A percentile compares a stretch with the other conserved stretches of the same genome.
phyloP scores from a whole-genome alignment of 768 basidiomycete species.

The Psilocybe sp. region DNA sequence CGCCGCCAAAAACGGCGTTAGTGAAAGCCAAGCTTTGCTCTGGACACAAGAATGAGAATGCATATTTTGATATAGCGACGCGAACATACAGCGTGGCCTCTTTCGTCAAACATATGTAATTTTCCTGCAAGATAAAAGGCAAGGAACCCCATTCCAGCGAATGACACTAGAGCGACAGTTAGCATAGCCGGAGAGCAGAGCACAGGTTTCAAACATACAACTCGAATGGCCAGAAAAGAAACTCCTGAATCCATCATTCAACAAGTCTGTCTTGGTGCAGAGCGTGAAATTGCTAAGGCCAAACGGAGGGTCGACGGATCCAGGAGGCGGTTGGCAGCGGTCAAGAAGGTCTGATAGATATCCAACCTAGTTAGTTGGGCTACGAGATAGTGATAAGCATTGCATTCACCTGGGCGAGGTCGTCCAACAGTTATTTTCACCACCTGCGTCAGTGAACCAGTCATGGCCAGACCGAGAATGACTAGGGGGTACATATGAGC shows the following conservation, averaged over 20 bases:
- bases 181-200: neutral
- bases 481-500: slow-evolving; percentile 37
- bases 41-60: slow-evolving; percentile 20
- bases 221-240: slow-evolving; percentile 93
- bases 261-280: slow-evolving; percentile 69
- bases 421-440: slow-evolving; percentile 86
- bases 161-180: slow-evolving; percentile 59
- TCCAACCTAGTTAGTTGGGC: neutral
- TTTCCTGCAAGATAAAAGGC: slow-evolving; percentile 90
- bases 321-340: slow-evolving; percentile 68
- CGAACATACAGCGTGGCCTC: slow-evolving; percentile 62
- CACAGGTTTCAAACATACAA: slow-evolving; percentile 41
- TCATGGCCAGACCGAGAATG: slow-evolving; percentile 68
- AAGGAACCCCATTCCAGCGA: slow-evolving; percentile 89
- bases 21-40: slow-evolving; percentile 81
- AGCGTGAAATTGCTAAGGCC: slow-evolving; percentile 73
- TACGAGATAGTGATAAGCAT: neutral
- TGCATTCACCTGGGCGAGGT: slow-evolving; percentile 70
- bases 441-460: slow-evolving; percentile 82
- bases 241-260: slow-evolving; percentile 86
- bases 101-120: slow-evolving; percentile 82
- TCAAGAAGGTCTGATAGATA: slow-evolving; percentile 51
- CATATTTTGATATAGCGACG: neutral
- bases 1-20: slow-evolving; percentile 76
- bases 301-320: slow-evolving; percentile 64